Conservation (phyloP, 768 basidiomycete genomes). For the Pisolithus microcarpus region DNA sequence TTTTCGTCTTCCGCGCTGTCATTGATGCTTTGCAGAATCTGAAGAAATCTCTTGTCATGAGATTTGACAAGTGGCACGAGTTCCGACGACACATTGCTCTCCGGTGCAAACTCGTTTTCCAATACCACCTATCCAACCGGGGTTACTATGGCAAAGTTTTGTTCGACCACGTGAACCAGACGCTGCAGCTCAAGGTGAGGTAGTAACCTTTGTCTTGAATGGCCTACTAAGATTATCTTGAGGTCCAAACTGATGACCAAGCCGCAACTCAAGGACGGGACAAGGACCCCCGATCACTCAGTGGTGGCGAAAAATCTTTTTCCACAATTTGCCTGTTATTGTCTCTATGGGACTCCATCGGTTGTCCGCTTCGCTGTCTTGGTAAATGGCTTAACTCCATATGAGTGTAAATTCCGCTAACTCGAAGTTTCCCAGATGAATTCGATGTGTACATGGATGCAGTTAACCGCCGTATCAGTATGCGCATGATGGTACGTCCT, state of each 20-base stretch:
- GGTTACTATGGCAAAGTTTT: conserved; percentile 86
- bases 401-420: conserved; percentile 1
- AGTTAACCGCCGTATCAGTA: conserved; percentile 83
- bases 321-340: conserved; percentile 90
- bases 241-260: conserved; percentile 84
- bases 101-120: conserved; percentile 78
- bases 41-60: conserved; percentile 53
- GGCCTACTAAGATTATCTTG: background rate
- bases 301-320: conserved; percentile 95
- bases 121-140: conserved; percentile 73
- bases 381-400: conserved; percentile 36
- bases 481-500: conserved; percentile 82
- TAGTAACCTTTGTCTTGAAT: background rate
- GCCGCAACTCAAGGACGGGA: conserved; percentile 57
- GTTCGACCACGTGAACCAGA: conserved; percentile 70
- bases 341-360: conserved; percentile 94
- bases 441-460: conserved; percentile 99
- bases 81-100: conserved; percentile 87
- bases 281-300: conserved; percentile 80
- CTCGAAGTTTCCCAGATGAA: conserved; percentile 52
- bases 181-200: conserved; percentile 55
- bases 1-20: background rate
- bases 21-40: conserved; percentile 45
- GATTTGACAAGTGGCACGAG: conserved; percentile 73
- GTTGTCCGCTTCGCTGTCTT: conserved; percentile 88